Evolutionary conservation across 2,329 filamentous ascomycete species (phyloP), one percentile per base, ranked within the genome.

Genomic region (Chaetomium olivaceum): DNA sequence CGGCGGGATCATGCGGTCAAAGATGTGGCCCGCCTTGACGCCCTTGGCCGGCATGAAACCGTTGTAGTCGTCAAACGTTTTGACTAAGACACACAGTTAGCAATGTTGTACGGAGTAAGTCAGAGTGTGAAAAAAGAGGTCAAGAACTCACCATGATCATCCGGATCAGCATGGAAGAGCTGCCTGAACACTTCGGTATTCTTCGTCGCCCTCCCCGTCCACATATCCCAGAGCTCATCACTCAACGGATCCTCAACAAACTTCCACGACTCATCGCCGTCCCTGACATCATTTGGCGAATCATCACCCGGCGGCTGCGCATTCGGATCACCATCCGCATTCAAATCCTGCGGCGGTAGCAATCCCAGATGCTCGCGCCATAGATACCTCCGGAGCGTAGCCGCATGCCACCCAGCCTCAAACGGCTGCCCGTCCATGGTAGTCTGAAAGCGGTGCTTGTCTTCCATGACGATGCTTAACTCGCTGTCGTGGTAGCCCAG

Each of bases 341-440:
- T 85, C 66, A 89, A 82, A 21, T 88, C 81, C 75, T 97, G 92
- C 0, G 91, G 85, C 4, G 85, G 87, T 2, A 97, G 78, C 3
- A 97, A 82, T 0, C 94, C 94, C 14, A 97, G 81, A 76, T 98
- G 94, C 78, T 97, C 94, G 54, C 93, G 88, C 91, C 92, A 96
- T 7, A 97, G 84, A 72, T 91, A 91, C 21, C 91, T 86, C 55
- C 93, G 85, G 4, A 97, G 83, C 0, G 91, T 93, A 2, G 91
- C 85, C 0, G 92, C 93, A 73, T 95, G 93, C 66, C 89, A 88
- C n/a, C 91, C 89, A 0, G 91, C 93, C 70, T 89, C 84, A 77
- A 87, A 96, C 0, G 88, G 85, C 72, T 91, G 77, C 2, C 93
- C 93, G 70, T 91, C 84, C 92, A 98, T 97, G 27, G 77, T 86